Conservation (phyloP, 495 filamentous ascomycete species). For the Xylaria cubensis region DNA sequence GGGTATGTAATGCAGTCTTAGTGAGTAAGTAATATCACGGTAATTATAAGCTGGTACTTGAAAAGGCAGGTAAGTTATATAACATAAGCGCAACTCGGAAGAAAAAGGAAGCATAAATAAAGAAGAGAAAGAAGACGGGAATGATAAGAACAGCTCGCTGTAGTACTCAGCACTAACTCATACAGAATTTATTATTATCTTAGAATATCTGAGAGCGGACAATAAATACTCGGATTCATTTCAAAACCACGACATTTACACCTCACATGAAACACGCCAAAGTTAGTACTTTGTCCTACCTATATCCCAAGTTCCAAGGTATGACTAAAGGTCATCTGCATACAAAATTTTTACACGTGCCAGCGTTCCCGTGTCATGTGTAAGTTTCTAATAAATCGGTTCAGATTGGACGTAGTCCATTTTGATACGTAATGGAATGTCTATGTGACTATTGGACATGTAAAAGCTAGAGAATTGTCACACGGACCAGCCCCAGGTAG, state of each 20-base stretch:
- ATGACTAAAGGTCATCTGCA: background rate
- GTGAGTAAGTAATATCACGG: too few species aligned
- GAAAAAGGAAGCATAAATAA: background rate
- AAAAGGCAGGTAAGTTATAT: too few species aligned
- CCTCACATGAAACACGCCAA: background rate
- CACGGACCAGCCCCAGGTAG: too few species aligned
- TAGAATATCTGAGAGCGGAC: background rate
- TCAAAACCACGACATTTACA: background rate
- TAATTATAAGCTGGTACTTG: too few species aligned
- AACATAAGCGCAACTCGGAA: background rate
- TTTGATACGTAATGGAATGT: background rate
- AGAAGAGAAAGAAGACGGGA: background rate
- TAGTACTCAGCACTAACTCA: background rate
- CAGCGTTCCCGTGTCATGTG: background rate
- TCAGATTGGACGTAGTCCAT: background rate
- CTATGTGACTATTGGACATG: background rate
- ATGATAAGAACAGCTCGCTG: background rate
- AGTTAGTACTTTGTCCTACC: background rate
- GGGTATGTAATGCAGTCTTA: too few species aligned
- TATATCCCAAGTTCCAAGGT: background rate
- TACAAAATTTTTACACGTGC: background rate
- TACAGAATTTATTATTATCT: background rate
- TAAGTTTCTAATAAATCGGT: background rate
- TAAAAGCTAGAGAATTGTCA: background rate
- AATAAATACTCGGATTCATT: background rate